Conservation (phyloP, 345 rosid species). For the Eucalyptus lansdowneana region DNA sequence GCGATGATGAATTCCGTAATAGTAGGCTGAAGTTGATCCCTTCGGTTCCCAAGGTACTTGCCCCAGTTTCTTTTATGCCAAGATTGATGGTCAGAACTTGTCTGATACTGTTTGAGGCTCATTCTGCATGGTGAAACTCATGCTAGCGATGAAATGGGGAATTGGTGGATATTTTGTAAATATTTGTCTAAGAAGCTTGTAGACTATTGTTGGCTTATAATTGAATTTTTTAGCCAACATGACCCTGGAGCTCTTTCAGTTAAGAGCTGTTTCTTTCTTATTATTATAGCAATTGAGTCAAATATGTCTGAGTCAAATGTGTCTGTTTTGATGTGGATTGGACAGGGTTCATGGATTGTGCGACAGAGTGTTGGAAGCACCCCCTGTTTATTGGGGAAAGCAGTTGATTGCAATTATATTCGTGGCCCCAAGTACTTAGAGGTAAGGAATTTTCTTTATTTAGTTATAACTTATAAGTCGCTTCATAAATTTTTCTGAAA, state of each 20-base stretch:
- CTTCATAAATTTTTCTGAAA: not conserved
- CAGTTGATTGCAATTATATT: constrained; percentile 94
- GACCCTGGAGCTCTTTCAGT: not conserved
- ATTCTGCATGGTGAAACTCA: not conserved
- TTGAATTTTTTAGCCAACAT: not conserved
- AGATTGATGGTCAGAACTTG: not conserved
- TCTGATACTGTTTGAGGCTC: not conserved
- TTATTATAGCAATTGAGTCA: not conserved
- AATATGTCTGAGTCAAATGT: not conserved
- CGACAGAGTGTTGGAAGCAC: constrained; percentile 99
- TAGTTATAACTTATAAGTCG: not conserved
- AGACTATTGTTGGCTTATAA: not conserved
- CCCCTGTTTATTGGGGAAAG: constrained; percentile 93
- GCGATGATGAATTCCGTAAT: constrained; percentile 98
- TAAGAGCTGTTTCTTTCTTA: not conserved
- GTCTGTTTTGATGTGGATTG: not conserved
- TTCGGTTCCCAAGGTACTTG: constrained; percentile 78
- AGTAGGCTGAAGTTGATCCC: constrained; percentile 97
- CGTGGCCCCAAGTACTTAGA: constrained; percentile 82
- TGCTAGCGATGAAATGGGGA: not conserved
- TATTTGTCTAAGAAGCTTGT: not conserved
- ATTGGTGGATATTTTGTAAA: not conserved
- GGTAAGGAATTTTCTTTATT: constrained; percentile 14
- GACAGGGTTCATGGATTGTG: constrained; percentile 99
- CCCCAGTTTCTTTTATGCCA: not conserved